Percentiles rank a stretch among this genome's conserved stretches.
Evolutionary conservation across 1,139 yeast species (phyloP).

Genomic region (Blastobotrys apis): DNA sequence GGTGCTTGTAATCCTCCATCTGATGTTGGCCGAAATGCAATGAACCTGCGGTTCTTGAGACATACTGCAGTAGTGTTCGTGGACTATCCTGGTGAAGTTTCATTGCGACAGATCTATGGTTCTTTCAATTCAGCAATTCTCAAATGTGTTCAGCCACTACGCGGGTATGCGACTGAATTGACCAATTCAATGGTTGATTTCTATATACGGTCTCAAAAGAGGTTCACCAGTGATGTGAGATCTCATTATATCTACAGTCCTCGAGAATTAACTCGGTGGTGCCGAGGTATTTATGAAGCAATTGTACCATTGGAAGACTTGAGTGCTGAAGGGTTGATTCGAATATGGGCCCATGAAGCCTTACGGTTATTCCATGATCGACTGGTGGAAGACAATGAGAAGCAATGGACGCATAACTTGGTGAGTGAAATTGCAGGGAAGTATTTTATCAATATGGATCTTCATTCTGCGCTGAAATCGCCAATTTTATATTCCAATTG

Average conservation of each 20-base stretch:
- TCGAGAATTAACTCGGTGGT: slow-evolving; percentile 87
- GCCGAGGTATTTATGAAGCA: slow-evolving; percentile 67
- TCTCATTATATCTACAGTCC: slow-evolving; percentile 78
- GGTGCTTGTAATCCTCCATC: slow-evolving; percentile 94
- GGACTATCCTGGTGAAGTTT: slow-evolving; percentile 68
- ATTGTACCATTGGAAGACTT: slow-evolving; percentile 41
- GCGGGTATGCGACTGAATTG: slow-evolving; percentile 50
- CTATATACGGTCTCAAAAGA: slow-evolving; percentile 45
- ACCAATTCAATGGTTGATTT: slow-evolving; percentile 67
- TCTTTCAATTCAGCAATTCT: slow-evolving; percentile 56
- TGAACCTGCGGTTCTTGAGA: slow-evolving; percentile 64
- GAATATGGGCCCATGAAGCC: slow-evolving; percentile 83
- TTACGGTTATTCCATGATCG: slow-evolving; percentile 73
- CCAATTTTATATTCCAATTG: slow-evolving; percentile 71
- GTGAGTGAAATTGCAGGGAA: slow-evolving; percentile 40
- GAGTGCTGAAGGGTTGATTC: slow-evolving; percentile 45
- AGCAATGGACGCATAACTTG: slow-evolving; percentile 48
- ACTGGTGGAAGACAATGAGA: slow-evolving; percentile 48
- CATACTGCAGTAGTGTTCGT: slow-evolving; percentile 67
- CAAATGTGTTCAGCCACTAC: slow-evolving; percentile 57
- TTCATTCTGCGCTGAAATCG: slow-evolving; percentile 36
- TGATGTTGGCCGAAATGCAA: slow-evolving; percentile 65
- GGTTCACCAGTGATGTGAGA: slow-evolving; percentile 41
- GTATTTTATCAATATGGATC: slow-evolving; percentile 48
- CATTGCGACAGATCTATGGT: slow-evolving; percentile 64